Base-by-base conservation (phyloP, 225 moss, liverwort and hornwort genomes). In the Anthoceros angustus region DNA sequence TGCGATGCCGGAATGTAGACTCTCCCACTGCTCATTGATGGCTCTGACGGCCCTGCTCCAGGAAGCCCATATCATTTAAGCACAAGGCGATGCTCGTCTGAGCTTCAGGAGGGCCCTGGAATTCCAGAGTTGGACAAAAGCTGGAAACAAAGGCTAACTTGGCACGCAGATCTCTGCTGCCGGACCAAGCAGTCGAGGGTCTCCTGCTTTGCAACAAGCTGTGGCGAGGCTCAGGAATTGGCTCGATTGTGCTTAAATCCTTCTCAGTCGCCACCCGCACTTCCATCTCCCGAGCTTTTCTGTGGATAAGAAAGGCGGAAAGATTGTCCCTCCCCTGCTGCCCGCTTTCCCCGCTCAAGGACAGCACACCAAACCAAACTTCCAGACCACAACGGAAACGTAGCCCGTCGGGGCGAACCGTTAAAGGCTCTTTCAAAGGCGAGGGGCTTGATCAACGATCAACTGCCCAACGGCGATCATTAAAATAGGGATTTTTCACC, bases 181-280 rank as follows among this genome's bases (percentile, higher is more conserved):
- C 55, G 14, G 55, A 20, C 55, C 55, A 55, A 23, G 55, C 55
- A 55, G 55, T 55, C 23, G 55, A 55, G 23, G 55, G 55, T 18
- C n/a, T 18, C 55, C 55, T 55, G 55, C 55, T 55, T 15, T 15
- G 55, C 55, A 55, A 55, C 55, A 23, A 55, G 55, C 55, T 55
- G 23, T 55, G 55, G n/a, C 55, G 55, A 55, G 55, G n/a, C 55
- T 55, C 55, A 7, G n/a, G 55, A 15, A 55, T 55, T 55, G 16
- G 55, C n/a, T 55, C n/a, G n/a, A 55, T 15, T 23, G 55, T 55
- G 3, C 18, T 0, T 23, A 20, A 15, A 5, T 55, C 55, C 55
- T 55, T 23, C 55, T 55, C 55, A 15, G 55, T 15, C 55, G 55
- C 55, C 55, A 55, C 55, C 23, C 55, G 18, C 16, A 23, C n/a